Conservation (phyloP, 164 flowering plant genomes). For the Vitis riparia region DNA sequence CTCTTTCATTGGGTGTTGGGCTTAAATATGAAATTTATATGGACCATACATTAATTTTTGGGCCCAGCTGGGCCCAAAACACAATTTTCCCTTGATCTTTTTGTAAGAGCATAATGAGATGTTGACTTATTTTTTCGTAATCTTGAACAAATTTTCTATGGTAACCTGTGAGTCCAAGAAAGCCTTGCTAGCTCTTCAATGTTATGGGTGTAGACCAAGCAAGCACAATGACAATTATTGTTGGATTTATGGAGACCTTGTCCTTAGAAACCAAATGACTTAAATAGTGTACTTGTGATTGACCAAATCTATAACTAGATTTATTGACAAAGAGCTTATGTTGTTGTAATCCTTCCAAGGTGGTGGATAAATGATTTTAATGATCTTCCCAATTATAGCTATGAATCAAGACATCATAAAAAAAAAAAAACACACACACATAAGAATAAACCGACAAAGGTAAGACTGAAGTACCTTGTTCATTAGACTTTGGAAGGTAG, state of each 20-base stretch:
- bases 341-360: not conserved
- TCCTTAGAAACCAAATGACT: not conserved
- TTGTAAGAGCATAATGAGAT: not conserved
- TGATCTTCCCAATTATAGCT: not conserved
- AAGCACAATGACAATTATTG: not conserved
- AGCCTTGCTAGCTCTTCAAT: not conserved
- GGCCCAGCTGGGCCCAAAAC: too few relatives aligned
- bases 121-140: not conserved
- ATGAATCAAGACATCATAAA: constrained; percentile 7
- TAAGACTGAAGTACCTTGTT: not conserved
- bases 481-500: not conserved
- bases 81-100: too few relatives aligned
- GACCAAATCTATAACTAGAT: not conserved
- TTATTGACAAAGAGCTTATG: not conserved
- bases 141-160: not conserved
- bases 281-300: not conserved
- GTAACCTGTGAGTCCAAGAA: constrained; percentile 1
- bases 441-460: not conserved
- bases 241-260: not conserved
- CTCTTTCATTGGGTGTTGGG: too few relatives aligned
- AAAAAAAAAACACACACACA: too few relatives aligned
- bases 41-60: too few relatives aligned
- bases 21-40: too few relatives aligned
- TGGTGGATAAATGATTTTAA: not conserved
- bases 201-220: not conserved